A percentile compares a stretch with the other conserved stretches of the same genome.
phyloP scores from a whole-genome alignment of 2,329 filamentous ascomycete species.

The Alternaria triticimaculans region DNA sequence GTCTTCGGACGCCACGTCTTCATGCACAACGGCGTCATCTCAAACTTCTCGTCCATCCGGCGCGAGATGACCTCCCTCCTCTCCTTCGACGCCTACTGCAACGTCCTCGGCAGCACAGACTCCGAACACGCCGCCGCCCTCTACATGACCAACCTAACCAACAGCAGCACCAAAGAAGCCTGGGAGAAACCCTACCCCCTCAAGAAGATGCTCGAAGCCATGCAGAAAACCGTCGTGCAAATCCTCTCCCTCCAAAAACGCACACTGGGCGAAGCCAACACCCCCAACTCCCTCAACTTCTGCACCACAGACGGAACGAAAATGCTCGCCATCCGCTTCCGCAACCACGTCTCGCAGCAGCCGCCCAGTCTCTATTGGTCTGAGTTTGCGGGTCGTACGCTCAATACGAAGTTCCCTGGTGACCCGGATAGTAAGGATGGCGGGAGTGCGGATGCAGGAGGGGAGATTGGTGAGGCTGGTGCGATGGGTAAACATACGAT shows the following conservation, averaged over 20 bases:
- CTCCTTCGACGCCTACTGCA: constrained; percentile 56
- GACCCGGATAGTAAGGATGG: constrained; percentile 52
- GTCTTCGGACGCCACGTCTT: constrained; percentile 61
- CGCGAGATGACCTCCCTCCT: constrained; percentile 55
- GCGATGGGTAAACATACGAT: constrained; percentile 61
- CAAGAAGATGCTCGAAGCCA: constrained; percentile 53
- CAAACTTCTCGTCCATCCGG: constrained; percentile 56
- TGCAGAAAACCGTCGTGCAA: constrained; percentile 56
- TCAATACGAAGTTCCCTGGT: constrained; percentile 61
- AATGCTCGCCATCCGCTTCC: constrained; percentile 59
- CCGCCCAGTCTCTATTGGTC: constrained; percentile 61
- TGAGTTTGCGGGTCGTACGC: constrained; percentile 57
- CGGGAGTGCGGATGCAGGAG: constrained; percentile 43
- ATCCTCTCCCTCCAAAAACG: constrained; percentile 56
- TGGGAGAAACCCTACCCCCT: constrained; percentile 55
- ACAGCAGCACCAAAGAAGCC: constrained; percentile 42
- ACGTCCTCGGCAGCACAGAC: constrained; percentile 60
- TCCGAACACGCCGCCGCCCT: constrained; percentile 61
- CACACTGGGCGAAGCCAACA: constrained; percentile 47
- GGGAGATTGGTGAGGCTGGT: constrained; percentile 45
- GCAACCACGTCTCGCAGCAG: constrained; percentile 60
- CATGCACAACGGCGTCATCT: constrained; percentile 64
- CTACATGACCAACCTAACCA: constrained; percentile 56
- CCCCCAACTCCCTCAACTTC: constrained; percentile 61
- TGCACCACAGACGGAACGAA: constrained; percentile 59